phyloP scores from a whole-genome alignment of 805 yeast genomes.

The Yarrowia sp. region DNA sequence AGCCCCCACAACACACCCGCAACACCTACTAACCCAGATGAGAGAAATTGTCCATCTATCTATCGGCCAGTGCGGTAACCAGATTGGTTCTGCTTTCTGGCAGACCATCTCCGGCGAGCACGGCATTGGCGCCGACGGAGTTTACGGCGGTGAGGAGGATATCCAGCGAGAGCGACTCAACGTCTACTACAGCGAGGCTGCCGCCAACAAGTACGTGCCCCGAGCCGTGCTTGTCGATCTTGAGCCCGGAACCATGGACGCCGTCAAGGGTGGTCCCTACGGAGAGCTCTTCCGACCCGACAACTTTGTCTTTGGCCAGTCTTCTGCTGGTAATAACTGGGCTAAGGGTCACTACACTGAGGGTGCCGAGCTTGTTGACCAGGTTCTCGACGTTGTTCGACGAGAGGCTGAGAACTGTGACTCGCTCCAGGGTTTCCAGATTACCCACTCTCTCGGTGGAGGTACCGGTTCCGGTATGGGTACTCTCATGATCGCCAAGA shows the following conservation, averaged over 20 bases:
- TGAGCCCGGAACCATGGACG: slow-evolving; percentile 92
- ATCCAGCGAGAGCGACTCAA: slow-evolving; percentile 52
- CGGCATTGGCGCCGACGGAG: slow-evolving; percentile 42
- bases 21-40: slow-evolving; percentile 19
- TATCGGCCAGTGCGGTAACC: slow-evolving; percentile 99
- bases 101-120: slow-evolving; percentile 44
- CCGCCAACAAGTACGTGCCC: slow-evolving; percentile 85
- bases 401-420: slow-evolving; percentile 94
- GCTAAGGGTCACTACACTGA: slow-evolving; percentile 97
- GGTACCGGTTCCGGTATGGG: slow-evolving; percentile 99
- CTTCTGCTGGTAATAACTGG: slow-evolving; percentile 95
- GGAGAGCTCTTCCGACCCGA: slow-evolving; percentile 92
- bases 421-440: slow-evolving; percentile 92
- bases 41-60: slow-evolving; percentile 65
- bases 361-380: slow-evolving; percentile 90
- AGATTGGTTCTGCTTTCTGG: slow-evolving; percentile 58
- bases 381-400: slow-evolving; percentile 84
- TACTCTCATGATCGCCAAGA: slow-evolving; percentile 76
- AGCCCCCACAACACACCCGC: neutral
- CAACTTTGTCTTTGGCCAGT: slow-evolving; percentile 82
- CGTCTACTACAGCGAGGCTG: slow-evolving; percentile 86
- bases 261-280: slow-evolving; percentile 72
- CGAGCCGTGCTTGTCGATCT: slow-evolving; percentile 89
- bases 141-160: slow-evolving; percentile 33
- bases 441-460: slow-evolving; percentile 78